A percentile compares a stretch with the other conserved stretches of the same genome.
Conservation (phyloP, 345 rosid genomes). For the Psidium friedrichsthalianum region DNA sequence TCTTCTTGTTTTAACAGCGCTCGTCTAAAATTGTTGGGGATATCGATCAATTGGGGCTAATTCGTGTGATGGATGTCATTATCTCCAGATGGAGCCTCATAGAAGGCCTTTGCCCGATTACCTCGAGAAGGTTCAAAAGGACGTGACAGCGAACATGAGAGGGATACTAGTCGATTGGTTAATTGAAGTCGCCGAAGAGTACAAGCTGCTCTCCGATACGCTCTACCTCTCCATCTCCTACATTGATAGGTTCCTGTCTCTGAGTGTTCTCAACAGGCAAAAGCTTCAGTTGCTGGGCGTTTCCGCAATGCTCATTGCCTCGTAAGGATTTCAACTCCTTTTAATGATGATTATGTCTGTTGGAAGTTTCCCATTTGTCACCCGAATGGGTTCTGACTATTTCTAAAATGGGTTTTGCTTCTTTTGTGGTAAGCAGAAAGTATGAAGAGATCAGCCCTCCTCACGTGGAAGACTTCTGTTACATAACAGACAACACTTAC, state of each 20-base stretch:
- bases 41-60: background rate
- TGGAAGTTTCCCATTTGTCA: background rate
- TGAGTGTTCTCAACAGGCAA: conserved; percentile 23
- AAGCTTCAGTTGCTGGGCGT: conserved; percentile 65
- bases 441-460: conserved; percentile 70
- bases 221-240: conserved; percentile 44
- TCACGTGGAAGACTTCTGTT: conserved; percentile 56
- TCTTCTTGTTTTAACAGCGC: too few relatives aligned
- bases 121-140: conserved; percentile 49
- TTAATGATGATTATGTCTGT: background rate
- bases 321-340: conserved; percentile 21
- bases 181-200: conserved; percentile 62
- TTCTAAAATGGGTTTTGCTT: background rate
- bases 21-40: too few relatives aligned
- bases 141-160: conserved; percentile 50
- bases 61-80: background rate
- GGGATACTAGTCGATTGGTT: conserved; percentile 53
- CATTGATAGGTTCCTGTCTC: conserved; percentile 51
- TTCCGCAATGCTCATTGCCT: conserved; percentile 67
- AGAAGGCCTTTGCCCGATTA: conserved; percentile 44
- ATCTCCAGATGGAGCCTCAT: conserved; percentile 29
- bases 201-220: conserved; percentile 58
- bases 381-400: background rate
- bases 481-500: conserved; percentile 63
- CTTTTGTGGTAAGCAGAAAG: conserved; percentile 27